Evolutionary conservation across 1,139 yeast genomes (phyloP), one percentile per base, ranked within the genome.

Genomic region (Pichia sp.): DNA sequence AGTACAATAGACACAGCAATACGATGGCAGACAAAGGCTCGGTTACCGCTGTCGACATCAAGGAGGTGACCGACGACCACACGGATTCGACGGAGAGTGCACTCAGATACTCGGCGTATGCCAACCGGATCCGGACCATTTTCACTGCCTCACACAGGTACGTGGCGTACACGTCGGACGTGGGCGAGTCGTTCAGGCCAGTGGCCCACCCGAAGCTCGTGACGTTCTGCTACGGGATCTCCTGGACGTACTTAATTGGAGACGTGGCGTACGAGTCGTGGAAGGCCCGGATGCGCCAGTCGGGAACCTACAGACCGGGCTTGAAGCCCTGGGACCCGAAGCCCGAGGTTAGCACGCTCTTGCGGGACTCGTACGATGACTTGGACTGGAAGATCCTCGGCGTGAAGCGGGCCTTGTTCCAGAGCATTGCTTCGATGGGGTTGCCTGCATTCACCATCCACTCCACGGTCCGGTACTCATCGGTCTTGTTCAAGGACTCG

Each of bases 161-260:
- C 65, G 89, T 88, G 30, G 96, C 96, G 2, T 88, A 88, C 69
- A 87, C 95, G 6, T 86, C 93, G 0, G 96, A 88, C 67, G 83
- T 88, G 60, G 96, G 96, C 29, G 96, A 88, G 67, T 86, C 93
- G n/a, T 88, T 88, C 71, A 77, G 96, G 54, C 95, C 95, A 0
- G 87, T 88, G 19, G 93, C 90, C 7, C 87, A 84, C 63, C 92
- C 95, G 1, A 64, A 64, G 44, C 57, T 84, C 40, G 95, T 88
- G 19, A 76, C 74, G 26, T 62, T 81, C 1, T 87, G 93, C 40
- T 88, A 88, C 67, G 90, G 84, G 32, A 72, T 88, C 42, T 85
- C 92, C 5, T 88, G 95, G 95, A 72, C 80, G 1, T 88, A 88
- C 66, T 75, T 88, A 36, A 67, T 85, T 36, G 92, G 92, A n/a